Conservation (phyloP, 176 grass and related monocot species). For the Secale cereale region DNA sequence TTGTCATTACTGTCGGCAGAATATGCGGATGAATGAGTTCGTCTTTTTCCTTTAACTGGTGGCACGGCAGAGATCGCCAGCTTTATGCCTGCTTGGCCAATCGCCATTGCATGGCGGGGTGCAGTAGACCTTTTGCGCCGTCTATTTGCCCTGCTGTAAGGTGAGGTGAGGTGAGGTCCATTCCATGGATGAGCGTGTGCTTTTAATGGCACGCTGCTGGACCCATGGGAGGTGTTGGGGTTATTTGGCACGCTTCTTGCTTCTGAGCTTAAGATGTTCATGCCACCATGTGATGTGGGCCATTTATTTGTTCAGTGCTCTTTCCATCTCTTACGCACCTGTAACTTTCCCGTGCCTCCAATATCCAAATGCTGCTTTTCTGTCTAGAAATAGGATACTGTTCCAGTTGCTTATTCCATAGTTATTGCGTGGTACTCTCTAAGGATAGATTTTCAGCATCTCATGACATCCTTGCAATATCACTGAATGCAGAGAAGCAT, state of each 20-base stretch:
- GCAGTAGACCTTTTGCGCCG: not conserved
- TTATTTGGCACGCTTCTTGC: not conserved
- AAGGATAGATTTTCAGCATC: not conserved
- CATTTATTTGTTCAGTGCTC: not conserved
- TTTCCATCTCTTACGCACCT: not conserved
- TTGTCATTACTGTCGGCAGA: not conserved
- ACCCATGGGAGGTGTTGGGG: not conserved
- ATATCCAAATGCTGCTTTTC: not conserved
- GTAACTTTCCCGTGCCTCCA: not conserved
- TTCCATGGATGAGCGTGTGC: constrained; percentile 1
- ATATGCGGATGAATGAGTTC: constrained; percentile 7
- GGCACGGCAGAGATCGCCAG: not conserved
- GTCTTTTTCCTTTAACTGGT: constrained; percentile 17
- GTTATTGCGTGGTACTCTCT: constrained; percentile 3
- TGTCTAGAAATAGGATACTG: not conserved
- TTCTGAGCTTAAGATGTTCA: not conserved
- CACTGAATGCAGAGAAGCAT: constrained; percentile 71
- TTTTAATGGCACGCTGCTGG: constrained; percentile 5
- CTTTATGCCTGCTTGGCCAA: constrained; percentile 33
- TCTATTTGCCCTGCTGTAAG: not conserved
- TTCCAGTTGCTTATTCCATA: not conserved
- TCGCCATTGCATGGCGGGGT: constrained; percentile 1
- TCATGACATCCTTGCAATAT: constrained; percentile 10
- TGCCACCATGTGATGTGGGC: constrained; percentile 25
- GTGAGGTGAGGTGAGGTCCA: not conserved